A percentile compares a stretch with the other conserved stretches of the same genome.
Evolutionary conservation across 148 eudicot species (phyloP).

Genomic region (Rhododendron mucronatum): DNA sequence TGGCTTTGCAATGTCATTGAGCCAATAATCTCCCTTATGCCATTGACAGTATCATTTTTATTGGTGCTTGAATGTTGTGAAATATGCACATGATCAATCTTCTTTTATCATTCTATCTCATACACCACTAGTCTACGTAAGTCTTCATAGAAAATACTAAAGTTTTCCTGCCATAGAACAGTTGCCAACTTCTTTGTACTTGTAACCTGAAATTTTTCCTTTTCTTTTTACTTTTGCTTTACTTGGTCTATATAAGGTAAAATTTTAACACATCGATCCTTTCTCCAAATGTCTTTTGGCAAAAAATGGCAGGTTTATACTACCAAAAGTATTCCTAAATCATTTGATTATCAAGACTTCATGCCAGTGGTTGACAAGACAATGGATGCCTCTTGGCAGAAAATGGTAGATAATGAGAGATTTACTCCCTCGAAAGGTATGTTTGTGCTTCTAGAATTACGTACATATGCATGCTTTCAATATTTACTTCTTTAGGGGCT

Average conservation of each 20-base stretch:
- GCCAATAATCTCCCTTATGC: neutral
- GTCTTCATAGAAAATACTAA: neutral
- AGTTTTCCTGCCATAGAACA: neutral
- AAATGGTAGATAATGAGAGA: conserved; percentile 13
- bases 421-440: conserved; percentile 31
- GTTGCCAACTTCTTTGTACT: neutral
- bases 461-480: neutral
- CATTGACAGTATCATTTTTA: neutral
- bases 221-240: neutral
- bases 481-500: neutral
- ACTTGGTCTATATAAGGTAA: neutral
- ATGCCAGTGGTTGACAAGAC: conserved; percentile 32
- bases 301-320: conserved; percentile 20
- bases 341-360: conserved; percentile 10
- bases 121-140: neutral
- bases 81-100: neutral
- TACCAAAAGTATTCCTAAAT: neutral
- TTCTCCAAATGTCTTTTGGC: neutral
- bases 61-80: neutral
- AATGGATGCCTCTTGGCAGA: conserved; percentile 23
- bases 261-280: neutral
- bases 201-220: neutral
- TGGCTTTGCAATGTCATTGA: neutral
- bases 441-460: neutral
- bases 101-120: neutral